These are phyloP conservation scores for Schoenoplectus triqueter DNA, from an alignment of 202 grass and related monocot species.

Conservation along the genomic window DNA sequence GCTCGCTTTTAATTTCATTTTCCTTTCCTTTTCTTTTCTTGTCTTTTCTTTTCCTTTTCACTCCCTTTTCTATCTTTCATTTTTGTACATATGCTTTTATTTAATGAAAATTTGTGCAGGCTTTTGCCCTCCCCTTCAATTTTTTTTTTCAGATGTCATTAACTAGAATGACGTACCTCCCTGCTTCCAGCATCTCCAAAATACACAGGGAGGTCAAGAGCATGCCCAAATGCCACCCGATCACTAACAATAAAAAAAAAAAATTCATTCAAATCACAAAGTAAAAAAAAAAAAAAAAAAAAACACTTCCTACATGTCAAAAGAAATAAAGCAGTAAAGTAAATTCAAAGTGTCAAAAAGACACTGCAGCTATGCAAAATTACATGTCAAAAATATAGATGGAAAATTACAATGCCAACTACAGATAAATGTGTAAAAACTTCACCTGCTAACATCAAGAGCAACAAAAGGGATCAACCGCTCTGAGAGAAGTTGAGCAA, in stretches of 20 bases:
- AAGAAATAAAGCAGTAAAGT: background rate
- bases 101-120: too few relatives aligned
- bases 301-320: background rate
- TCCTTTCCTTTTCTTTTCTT: too few relatives aligned
- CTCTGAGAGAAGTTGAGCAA: constrained; percentile 96
- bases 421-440: background rate
- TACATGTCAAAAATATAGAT: too few relatives aligned
- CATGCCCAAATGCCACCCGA: constrained; percentile 85
- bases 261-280: background rate
- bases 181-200: constrained; percentile 98
- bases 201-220: constrained; percentile 93
- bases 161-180: constrained; percentile 58
- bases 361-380: too few relatives aligned
- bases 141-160: background rate
- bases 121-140: too few relatives aligned
- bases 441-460: constrained; percentile 85
- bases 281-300: background rate
- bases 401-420: background rate
- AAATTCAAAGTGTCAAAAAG: too few relatives aligned
- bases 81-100: too few relatives aligned
- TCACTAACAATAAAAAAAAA: constrained; percentile 57
- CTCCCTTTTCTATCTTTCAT: too few relatives aligned
- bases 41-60: too few relatives aligned
- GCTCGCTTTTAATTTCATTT: too few relatives aligned
- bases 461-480: constrained; percentile 97